Percentiles rank a stretch among this genome's conserved stretches.
phyloP scores from a whole-genome alignment of 495 filamentous ascomycete species.

The Tuber aestivum region DNA sequence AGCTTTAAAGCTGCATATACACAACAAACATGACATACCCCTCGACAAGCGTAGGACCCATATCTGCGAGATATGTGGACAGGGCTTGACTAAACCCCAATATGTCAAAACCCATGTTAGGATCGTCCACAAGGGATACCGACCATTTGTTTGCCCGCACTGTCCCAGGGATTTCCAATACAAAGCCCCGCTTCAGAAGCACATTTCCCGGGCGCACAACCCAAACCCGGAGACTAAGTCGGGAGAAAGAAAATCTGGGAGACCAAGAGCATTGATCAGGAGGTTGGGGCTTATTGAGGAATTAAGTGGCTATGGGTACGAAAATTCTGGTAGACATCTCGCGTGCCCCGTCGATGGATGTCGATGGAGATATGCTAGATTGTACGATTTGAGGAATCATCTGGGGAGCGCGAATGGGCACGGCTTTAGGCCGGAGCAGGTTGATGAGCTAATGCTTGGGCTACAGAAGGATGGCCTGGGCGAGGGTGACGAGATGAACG shows the following conservation, averaged over 20 bases:
- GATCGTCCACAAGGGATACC: conserved; percentile 61
- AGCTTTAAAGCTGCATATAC: conserved; percentile 63
- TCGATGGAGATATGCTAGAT: conserved; percentile 33
- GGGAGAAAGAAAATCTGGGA: background rate
- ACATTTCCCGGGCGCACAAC: conserved; percentile 23
- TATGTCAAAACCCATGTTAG: conserved; percentile 76
- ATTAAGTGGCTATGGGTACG: conserved; percentile 39
- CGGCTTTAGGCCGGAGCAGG: conserved; percentile 27
- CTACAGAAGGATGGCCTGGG: background rate
- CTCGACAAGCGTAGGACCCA: conserved; percentile 59
- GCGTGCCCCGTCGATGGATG: conserved; percentile 37
- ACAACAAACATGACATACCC: conserved; percentile 59
- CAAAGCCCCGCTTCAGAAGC: conserved; percentile 26
- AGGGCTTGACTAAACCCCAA: conserved; percentile 66
- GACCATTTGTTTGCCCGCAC: conserved; percentile 33
- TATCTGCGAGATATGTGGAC: conserved; percentile 54
- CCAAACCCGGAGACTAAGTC: background rate
- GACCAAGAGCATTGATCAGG: conserved; percentile 10
- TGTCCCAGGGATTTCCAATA: conserved; percentile 36
- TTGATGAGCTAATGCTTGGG: conserved; percentile 31
- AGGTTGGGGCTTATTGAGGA: conserved; percentile 24
- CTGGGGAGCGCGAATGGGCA: conserved; percentile 27
- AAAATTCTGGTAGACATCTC: conserved; percentile 35
- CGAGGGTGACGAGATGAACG: too few species aligned
- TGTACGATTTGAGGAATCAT: conserved; percentile 36